These are phyloP conservation scores for Xylaria sp. DNA, from an alignment of 2,329 filamentous ascomycete genomes.

Conservation along the genomic window DNA sequence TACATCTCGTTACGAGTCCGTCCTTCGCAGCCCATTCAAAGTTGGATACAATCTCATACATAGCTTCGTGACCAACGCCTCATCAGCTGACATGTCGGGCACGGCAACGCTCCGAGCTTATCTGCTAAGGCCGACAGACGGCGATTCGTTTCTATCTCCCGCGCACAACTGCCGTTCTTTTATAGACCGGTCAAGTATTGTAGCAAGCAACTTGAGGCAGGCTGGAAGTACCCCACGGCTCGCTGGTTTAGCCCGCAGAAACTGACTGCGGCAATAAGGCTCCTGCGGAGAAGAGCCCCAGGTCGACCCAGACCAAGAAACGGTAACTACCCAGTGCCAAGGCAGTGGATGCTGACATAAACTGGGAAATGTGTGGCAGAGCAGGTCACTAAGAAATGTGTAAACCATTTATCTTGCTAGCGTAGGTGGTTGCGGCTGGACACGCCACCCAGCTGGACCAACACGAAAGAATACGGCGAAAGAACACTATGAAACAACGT, in stretches of 20 bases:
- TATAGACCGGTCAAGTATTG: background rate
- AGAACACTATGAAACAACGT: background rate
- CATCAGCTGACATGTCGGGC: conserved; percentile 26
- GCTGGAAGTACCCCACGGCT: background rate
- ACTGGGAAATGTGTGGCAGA: background rate
- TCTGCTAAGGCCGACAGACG: conserved; percentile 12
- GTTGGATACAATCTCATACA: conserved; percentile 11
- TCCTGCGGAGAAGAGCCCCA: background rate
- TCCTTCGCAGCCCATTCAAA: background rate
- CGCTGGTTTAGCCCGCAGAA: background rate
- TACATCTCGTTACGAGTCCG: background rate
- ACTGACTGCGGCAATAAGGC: background rate
- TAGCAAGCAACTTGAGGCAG: background rate
- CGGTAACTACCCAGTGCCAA: background rate
- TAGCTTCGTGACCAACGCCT: conserved; percentile 18
- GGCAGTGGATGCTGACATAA: conserved; percentile 1
- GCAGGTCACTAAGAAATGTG: background rate
- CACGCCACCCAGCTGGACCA: background rate
- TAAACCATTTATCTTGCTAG: background rate
- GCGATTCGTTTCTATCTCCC: conserved; percentile 11
- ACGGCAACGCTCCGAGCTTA: conserved; percentile 1
- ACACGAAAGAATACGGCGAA: background rate
- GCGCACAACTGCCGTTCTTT: conserved; percentile 5
- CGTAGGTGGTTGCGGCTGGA: background rate
- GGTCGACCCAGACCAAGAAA: background rate